A percentile compares a stretch with the other conserved stretches of the same genome.
These are phyloP conservation scores for Ustilago hordei DNA, from an alignment of 1,284 basidiomycete species.

Conservation along the genomic window DNA sequence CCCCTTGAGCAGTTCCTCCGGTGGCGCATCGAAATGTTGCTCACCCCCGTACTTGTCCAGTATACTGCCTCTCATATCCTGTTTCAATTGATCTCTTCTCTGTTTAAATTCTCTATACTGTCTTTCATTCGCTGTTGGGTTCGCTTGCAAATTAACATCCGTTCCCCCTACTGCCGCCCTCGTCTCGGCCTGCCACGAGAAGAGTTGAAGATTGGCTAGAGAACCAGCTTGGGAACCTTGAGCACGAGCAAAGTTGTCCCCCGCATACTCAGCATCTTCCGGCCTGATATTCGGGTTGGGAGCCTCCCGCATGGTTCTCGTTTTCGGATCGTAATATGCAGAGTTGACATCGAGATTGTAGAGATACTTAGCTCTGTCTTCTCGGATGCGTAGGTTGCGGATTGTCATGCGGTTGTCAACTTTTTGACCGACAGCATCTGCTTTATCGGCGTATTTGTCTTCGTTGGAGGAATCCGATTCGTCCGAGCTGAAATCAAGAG, in stretches of 20 bases:
- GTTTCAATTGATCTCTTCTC: constrained; percentile 91
- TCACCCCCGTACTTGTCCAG: constrained; percentile 87
- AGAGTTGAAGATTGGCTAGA: constrained; percentile 90
- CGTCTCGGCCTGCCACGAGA: constrained; percentile 95
- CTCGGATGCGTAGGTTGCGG: constrained; percentile 96
- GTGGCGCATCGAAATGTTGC: constrained; percentile 86
- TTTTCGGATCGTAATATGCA: constrained; percentile 99
- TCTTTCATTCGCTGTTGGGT: constrained; percentile 90
- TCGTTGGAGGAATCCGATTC: constrained; percentile 73
- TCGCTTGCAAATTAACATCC: constrained; percentile 93
- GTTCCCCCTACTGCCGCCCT: constrained; percentile 77
- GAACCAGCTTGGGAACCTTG: constrained; percentile 87
- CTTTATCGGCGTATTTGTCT: constrained; percentile 86
- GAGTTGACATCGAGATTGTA: constrained; percentile 95
- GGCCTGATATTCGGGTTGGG: constrained; percentile 80
- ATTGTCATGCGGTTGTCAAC: constrained; percentile 98
- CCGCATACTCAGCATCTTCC: constrained; percentile 91
- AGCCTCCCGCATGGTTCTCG: constrained; percentile 98
- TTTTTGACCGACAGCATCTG: constrained; percentile 97
- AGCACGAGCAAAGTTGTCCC: constrained; percentile 92
- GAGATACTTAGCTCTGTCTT: constrained; percentile 99
- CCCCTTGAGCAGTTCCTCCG: constrained; percentile 88
- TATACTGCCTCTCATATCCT: constrained; percentile 77
- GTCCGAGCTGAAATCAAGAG: constrained; percentile 82
- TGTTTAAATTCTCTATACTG: constrained; percentile 89